Percentiles rank a stretch among this genome's conserved stretches.
Conservation (phyloP, 345 rosid species). For the Kandelia obovata region DNA sequence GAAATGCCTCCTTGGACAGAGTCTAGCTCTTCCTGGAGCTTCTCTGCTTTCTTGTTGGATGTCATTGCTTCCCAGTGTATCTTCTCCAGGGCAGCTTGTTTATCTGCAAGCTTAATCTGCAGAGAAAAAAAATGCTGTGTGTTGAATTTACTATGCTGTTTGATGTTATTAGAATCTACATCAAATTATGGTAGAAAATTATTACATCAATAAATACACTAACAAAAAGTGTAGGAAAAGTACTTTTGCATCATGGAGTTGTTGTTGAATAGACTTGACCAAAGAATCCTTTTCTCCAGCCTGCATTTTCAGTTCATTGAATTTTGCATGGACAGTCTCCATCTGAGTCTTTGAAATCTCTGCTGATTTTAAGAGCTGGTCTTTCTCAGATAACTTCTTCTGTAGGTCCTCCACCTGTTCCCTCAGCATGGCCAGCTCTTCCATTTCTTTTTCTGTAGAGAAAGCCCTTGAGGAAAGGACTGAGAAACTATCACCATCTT, state of each 20-base stretch:
- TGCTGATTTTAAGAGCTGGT: constrained; percentile 69
- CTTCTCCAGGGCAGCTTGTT: constrained; percentile 91
- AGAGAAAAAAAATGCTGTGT: not conserved
- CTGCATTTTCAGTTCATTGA: constrained; percentile 55
- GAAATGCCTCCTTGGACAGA: constrained; percentile 65
- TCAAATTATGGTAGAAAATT: not conserved
- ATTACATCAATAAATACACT: not conserved
- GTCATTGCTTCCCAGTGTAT: constrained; percentile 90
- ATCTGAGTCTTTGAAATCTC: constrained; percentile 53
- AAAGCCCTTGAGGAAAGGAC: constrained; percentile 44
- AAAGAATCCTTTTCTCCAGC: constrained; percentile 64
- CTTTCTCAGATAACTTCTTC: constrained; percentile 66
- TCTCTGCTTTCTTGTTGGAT: constrained; percentile 52
- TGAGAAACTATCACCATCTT: constrained; percentile 48
- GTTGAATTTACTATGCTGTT: no score
- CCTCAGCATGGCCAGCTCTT: constrained; percentile 59
- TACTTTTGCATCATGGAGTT: constrained; percentile 92
- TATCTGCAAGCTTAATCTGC: constrained; percentile 96
- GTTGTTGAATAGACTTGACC: constrained; percentile 64
- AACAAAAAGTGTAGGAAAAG: not conserved
- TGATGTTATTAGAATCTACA: not conserved
- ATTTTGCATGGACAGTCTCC: constrained; percentile 41
- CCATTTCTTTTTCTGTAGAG: constrained; percentile 51
- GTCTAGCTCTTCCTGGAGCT: constrained; percentile 71
- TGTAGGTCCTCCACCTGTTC: constrained; percentile 77